Base-by-base conservation (phyloP, 805 yeast species). In the Millerozyma acaciae region DNA sequence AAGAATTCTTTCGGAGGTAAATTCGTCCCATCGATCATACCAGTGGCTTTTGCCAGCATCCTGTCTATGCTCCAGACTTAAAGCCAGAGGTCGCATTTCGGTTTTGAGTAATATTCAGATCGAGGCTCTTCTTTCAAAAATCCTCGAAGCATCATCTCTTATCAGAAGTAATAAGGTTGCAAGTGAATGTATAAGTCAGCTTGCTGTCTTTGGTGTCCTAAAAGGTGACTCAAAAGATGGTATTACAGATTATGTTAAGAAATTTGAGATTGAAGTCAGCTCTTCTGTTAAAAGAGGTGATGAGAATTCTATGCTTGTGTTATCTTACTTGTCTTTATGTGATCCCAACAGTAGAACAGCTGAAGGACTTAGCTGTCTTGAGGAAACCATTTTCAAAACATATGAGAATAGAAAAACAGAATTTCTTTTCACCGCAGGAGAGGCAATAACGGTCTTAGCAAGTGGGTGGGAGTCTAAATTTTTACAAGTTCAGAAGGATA, bases 381-480 rank as follows among this genome's bases (percentile, higher is more conserved):
- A 80, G 28, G 51, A 64, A 6, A 44, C 56, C 1, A 47, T 87
- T 2, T 78, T 69, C 44, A 80, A 74, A 3, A 69, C 84, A 0
- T 79, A 82, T 50, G 53, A 51, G 4, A 73, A 87, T 1, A 86
- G 83, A 41, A 86, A 84, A 39, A 65, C 77, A n/a, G 97, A 90
- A 39, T 75, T 67, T 32, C 58, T 82, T 14, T 86, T 90, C 44
- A 70, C 87, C 0, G 71, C 80, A 29, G 97, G 97, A 33, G 97
- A 90, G 51, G 88, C 95, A 0, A 57, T 89, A 13, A 68, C 84
- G 16, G 65, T 85, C 9, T 48, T 83, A 4, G 80, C 85, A 0
- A 70, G 78, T 13, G 95, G 96, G 0, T 83, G 95, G 93, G 54
- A 68, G 3, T 80, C 95, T 1, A 66, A 62, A 18, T 65, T 70